Evolutionary conservation across 2,329 filamentous ascomycete species (phyloP), one percentile per base, ranked within the genome.

Genomic region (Exophiala spinifera): DNA sequence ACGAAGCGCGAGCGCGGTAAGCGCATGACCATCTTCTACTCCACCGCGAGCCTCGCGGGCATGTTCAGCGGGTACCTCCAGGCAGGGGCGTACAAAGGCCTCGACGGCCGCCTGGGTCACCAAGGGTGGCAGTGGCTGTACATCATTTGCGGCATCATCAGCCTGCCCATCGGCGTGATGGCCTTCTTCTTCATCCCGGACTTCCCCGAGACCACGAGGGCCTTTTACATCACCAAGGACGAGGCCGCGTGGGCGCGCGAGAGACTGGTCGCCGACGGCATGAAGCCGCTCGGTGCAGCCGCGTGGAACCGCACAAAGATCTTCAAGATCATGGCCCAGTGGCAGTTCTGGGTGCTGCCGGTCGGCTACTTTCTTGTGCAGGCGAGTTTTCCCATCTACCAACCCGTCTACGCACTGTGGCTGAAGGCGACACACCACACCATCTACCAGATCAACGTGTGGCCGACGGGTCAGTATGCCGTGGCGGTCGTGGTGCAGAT

Each of bases 11-110:
- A 71, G 57, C 62, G 70, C 17, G 69, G 67, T 0, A 70, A 70
- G 31, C 64, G 69, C 10, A 66, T 63, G n/a, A 68, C 65, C 4
- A 66, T 71, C 31, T 72, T 72, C 57, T 69, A 67, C 2, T 64
- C 66, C 0, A 68, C 66, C 0, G 67, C 67, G 3, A 60, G 67
- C 21, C 65, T 68, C 0, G 69, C 68, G 0, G 67, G 65, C 4
- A 81, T 82, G 77, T 76, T 82, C 49, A 79, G 77, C 15, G 80
- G 79, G 1, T 82, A 81, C 54, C 69, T 83, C 0, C 79, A 81
- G 67, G 75, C 79, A 0, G 79, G 76, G 0, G 77, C 76, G 0
- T 80, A 81, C 63, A 76, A 75, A 20, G 76, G 76, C 20, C 69
- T 82, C 0, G 76, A 77, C 13, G 79, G 79, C 0, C 67, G 74